Evolutionary conservation across 139 green algal genomes (phyloP).

Genomic region (Astrephomene gubernaculifera): DNA sequence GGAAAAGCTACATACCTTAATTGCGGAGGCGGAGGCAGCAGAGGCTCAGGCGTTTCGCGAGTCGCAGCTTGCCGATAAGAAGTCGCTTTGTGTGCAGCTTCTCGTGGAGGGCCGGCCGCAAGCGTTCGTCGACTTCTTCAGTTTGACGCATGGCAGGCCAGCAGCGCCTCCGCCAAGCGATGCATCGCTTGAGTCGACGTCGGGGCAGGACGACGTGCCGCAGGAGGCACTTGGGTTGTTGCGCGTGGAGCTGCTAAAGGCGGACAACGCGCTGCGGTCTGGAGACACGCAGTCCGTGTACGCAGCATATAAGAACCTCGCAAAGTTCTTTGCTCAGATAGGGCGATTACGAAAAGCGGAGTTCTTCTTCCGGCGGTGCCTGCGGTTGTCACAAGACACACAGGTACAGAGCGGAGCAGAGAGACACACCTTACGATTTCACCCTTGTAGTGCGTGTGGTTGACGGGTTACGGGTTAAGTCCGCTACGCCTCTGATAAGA

Average conservation of each 20-base stretch:
- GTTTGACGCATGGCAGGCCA: conserved; percentile 46
- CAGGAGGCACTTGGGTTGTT: conserved; percentile 58
- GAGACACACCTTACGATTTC: too few relatives aligned
- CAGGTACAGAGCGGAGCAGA: neutral
- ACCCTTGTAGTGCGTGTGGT: too few relatives aligned
- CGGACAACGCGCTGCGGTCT: conserved; percentile 42
- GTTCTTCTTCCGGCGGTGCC: conserved; percentile 64
- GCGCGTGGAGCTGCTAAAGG: conserved; percentile 59
- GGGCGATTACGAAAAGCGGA: conserved; percentile 56
- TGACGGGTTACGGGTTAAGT: too few relatives aligned
- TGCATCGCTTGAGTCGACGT: conserved; percentile 15
- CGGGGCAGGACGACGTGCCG: conserved; percentile 42
- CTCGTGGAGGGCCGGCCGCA: conserved; percentile 65
- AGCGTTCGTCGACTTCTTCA: conserved; percentile 73
- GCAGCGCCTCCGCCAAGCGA: neutral
- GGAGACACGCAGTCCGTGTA: conserved; percentile 51
- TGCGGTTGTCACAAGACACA: conserved; percentile 47
- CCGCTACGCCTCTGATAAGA: too few relatives aligned
- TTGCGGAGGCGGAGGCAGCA: conserved; percentile 46
- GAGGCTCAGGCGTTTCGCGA: conserved; percentile 45
- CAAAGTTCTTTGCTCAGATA: conserved; percentile 64
- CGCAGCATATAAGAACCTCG: conserved; percentile 56
- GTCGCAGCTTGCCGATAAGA: conserved; percentile 55
- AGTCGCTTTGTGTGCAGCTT: conserved; percentile 56
- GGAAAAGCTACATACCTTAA: conserved; percentile 53